These are phyloP conservation scores for Wickerhamomyces chambardii DNA, from an alignment of 805 yeast genomes.

Conservation along the genomic window DNA sequence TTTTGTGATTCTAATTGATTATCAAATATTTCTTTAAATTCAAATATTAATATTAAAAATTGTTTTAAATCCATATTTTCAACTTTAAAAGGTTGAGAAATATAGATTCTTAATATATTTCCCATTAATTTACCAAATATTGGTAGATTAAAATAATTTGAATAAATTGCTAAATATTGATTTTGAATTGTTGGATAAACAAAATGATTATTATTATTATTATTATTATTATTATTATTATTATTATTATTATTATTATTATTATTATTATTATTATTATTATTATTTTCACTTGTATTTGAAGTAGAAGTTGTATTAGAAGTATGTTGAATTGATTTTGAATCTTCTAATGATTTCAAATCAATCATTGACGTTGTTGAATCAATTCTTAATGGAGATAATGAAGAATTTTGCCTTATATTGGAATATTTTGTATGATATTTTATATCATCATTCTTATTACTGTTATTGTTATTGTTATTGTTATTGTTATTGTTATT, in stretches of 20 bases:
- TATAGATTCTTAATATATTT: constrained; percentile 10
- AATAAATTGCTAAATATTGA: constrained; percentile 11
- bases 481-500: too few species aligned
- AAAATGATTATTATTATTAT: constrained; percentile 1
- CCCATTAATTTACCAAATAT: constrained; percentile 11
- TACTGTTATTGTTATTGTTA: too few species aligned
- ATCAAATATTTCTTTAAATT: constrained; percentile 12
- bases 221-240: constrained; percentile 12
- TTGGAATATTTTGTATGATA: too few species aligned
- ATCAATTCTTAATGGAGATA: too few species aligned
- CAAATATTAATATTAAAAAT: constrained; percentile 14
- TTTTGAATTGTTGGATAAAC: neutral
- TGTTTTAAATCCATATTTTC: constrained; percentile 14
- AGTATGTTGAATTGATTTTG: too few species aligned
- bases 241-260: constrained; percentile 1
- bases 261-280: neutral
- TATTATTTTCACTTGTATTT: too few species aligned
- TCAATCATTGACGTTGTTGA: too few species aligned
- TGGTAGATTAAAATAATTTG: constrained; percentile 12
- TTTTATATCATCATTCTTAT: too few species aligned
- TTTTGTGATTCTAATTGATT: too few species aligned
- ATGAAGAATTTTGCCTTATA: too few species aligned
- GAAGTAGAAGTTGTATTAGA: too few species aligned
- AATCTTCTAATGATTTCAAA: too few species aligned
- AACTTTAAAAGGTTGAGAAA: constrained; percentile 13